Evolutionary conservation across 2,329 filamentous ascomycete genomes (phyloP), one percentile per base, ranked within the genome.

Genomic region (Mycosphaerella sp.): DNA sequence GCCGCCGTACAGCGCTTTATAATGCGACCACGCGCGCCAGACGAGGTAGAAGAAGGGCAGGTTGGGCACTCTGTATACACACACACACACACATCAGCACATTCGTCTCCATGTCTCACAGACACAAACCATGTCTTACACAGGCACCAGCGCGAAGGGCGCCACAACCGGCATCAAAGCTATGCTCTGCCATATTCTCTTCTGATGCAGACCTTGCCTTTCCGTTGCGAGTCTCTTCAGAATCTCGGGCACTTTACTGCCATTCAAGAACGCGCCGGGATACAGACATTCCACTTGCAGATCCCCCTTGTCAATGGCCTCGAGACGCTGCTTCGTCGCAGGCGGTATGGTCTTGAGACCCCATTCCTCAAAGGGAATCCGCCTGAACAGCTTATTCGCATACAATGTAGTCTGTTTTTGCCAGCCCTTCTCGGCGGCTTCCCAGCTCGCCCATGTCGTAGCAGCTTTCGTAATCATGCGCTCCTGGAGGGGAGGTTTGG

Each of bases 351-450:
- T 95, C 75, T 97, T 97, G 62, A 98, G 78, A 0, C 89, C 90
- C 93, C 93, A 98, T 84, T 98, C 93, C 73, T 97, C 88, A 70
- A 88, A 96, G 2, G 93, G 88, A 65, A 98, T 95, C 59, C 89
- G 83, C 64, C 88, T 84, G 57, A 98, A 81, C 12, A 89, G 83
- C 46, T 83, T 77, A 73, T 98, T 96, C 53, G 93, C 93, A 71
- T 92, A 95, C 55, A 80, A 78, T 49, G 93, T 92, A 17, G 96
- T 79, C 63, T 83, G 83, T 68, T 86, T 89, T 76, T 96, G 89
- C 93, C 93, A 97, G n/a, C 68, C 68, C 23, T 66, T 67, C 7
- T 69, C 64, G 62, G 85, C 86, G 69, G 86, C 83, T 72, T 97
- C 93, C 91, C 92, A 97, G 55, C 77, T 75, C 3, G 87, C 80